Percentiles rank a stretch among this genome's conserved stretches.
Evolutionary conservation across 106 monocot genomes (phyloP).

Genomic region (Apostasia shenzhenica): DNA sequence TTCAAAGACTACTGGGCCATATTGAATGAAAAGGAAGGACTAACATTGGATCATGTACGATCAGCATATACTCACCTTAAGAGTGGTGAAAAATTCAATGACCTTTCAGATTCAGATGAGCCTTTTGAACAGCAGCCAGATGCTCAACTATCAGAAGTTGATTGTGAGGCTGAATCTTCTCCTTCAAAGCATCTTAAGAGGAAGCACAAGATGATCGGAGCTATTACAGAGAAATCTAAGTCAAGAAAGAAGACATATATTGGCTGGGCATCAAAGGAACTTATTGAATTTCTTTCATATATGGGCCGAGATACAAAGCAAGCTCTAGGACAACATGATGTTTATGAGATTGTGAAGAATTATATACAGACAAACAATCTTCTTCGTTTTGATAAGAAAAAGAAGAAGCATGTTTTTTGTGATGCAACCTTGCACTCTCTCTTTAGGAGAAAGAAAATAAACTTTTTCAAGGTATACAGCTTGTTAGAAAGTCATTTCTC

Average conservation of each 20-base stretch:
- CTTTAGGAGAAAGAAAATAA: conserved; percentile 54
- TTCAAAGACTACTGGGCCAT: conserved; percentile 86
- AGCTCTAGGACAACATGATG: conserved; percentile 39
- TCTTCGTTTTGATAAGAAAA: conserved; percentile 42
- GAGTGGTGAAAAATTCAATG: conserved; percentile 19
- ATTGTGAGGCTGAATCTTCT: conserved; percentile 9
- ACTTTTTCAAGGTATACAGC: conserved; percentile 33
- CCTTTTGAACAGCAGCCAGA: conserved; percentile 23
- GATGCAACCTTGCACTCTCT: conserved; percentile 49
- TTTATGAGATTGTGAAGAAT: conserved; percentile 38
- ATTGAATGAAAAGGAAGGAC: conserved; percentile 53
- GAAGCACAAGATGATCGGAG: conserved; percentile 7
- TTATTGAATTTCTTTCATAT: conserved; percentile 48
- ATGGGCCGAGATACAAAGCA: conserved; percentile 42
- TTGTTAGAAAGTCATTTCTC: conserved; percentile 57
- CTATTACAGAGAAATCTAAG: conserved; percentile 20
- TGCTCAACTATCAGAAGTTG: conserved; percentile 15
- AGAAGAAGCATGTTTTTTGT: conserved; percentile 41
- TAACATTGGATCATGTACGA: conserved; percentile 46
- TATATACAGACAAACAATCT: conserved; percentile 57
- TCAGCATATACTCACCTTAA: conserved; percentile 36
- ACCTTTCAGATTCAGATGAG: conserved; percentile 22
- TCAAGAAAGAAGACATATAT: conserved; percentile 33
- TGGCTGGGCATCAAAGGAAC: conserved; percentile 71
- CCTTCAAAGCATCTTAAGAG: conserved; percentile 4